Base-by-base conservation (phyloP, 2,329 filamentous ascomycete genomes). In the Fusarium liriodendri region DNA sequence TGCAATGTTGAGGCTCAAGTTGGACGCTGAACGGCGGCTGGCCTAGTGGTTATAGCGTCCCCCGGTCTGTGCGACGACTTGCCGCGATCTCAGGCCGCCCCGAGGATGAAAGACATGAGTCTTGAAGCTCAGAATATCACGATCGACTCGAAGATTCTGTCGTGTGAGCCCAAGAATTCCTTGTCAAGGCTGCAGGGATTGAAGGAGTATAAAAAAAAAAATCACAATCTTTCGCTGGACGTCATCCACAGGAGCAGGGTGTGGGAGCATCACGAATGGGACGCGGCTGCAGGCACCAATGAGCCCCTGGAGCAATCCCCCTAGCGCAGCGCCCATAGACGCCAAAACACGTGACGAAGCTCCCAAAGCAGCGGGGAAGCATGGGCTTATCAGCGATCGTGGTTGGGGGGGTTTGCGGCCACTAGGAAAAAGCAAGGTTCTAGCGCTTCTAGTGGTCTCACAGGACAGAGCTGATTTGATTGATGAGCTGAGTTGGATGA, bases 291-390 rank as follows among this genome's bases (percentile, higher is more conserved):
- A 25, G 22, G 40, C 35, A 50, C 72, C 74, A 73, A 73, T 73
- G 13, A 57, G 40, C 37, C 32, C 22, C 47, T 37, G 45, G 6
- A 62, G 20, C 69, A 32, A 50, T 22, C 57, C 70, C 29, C 59
- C 70, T 55, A 37, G 62, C 32, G 61, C 16, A 62, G 20, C 35
- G 42, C 33, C 63, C 45, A 6, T 59, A 74, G 72, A 70, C 74
- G 76, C 76, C 74, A 78, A 74, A 64, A 45, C 76, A 77, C 76
- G 76, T 77, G 76, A 77, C 63, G 16, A 2, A 5, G 2, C 22
- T 25, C 57, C 45, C 57, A 42, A 57, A 58, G 52, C 32, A n/a
- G 42, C 40, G 20, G 32, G 50, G 60, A 4, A 32, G 13, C 54
- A 37, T 42, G 62, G 42, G 16, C 52, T 55, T 54, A 52, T 58